Conservation (phyloP, 257 asterid species). For the Solanum rostratum region DNA sequence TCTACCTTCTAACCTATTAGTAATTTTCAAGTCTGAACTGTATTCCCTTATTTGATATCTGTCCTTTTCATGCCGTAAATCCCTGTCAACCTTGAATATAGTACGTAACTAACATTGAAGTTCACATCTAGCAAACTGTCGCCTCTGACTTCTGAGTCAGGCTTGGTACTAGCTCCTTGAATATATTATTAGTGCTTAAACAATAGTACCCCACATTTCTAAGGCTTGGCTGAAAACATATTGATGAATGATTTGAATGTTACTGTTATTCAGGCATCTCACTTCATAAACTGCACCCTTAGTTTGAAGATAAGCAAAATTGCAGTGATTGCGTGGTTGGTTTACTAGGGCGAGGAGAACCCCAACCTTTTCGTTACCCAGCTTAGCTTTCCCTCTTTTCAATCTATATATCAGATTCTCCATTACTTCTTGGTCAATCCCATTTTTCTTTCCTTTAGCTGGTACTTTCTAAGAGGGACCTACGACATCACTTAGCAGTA, state of each 20-base stretch:
- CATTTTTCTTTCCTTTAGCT: too few relatives aligned
- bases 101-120: background rate
- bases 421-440: too few relatives aligned
- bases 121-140: background rate
- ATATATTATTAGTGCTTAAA: background rate
- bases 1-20: background rate
- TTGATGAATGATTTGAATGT: background rate
- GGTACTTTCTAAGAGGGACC: background rate
- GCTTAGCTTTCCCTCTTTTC: too few relatives aligned
- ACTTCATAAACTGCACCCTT: background rate
- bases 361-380: too few relatives aligned
- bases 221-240: background rate
- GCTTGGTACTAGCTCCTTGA: background rate
- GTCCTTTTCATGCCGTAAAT: background rate
- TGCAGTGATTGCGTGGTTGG: background rate
- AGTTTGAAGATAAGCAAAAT: background rate
- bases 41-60: background rate
- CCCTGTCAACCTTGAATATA: background rate
- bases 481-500: background rate
- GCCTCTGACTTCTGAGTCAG: background rate
- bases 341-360: too few relatives aligned
- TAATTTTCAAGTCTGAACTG: background rate
- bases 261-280: background rate
- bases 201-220: background rate
- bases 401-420: too few relatives aligned